Evolutionary conservation across 441 rosid species (phyloP), one percentile per base, ranked within the genome.

Genomic region (Pelargonium fulgidum): DNA sequence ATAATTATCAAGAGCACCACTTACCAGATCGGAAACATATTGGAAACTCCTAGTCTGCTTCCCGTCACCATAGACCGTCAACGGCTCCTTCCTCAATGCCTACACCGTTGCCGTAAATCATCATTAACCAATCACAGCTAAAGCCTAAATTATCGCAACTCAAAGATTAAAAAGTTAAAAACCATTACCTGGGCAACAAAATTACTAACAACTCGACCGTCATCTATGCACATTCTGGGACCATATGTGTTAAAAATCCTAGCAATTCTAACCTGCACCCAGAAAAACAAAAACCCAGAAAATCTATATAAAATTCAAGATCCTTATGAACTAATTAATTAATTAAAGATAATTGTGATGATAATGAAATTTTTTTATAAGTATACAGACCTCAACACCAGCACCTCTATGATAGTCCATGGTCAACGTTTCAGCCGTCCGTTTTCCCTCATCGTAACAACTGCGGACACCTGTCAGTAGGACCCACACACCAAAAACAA

Each of bases 21-120:
- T 76, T 81, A 92, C 98, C 96, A 92, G 77, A 79, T 92, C 98
- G 76, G 98, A 92, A 72, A 92, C 95, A 79, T 72, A 92, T 78
- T 92, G 98, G 83, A 92, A 92, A 79, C 98, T 92, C 87, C 95
- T 90, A 12, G 98, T 92, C 81, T 92, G 98, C 82, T 88, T 92
- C 71, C 98, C 98, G 73, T 92, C 95, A 26, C 98, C 96, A 81
- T 92, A 92, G 7, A 92, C 98, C 26, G 93, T 87, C 95, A 92
- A 70, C 13, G 98, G 95, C 69, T 92, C 95, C 81, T 92, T 92
- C 86, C 98, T 86, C 65, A 90, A 68, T 2, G 95, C 98, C 98
- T 92, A 85, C 82, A 79, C 17, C 63, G 69, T 64, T 47, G 62
- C 70, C 66, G 13, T 26, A 71, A 45, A 73, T 71, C 41, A 45